These are phyloP conservation scores for Rhytidiadelphus loreus DNA, from an alignment of 225 moss, liverwort and hornwort species.

Conservation along the genomic window DNA sequence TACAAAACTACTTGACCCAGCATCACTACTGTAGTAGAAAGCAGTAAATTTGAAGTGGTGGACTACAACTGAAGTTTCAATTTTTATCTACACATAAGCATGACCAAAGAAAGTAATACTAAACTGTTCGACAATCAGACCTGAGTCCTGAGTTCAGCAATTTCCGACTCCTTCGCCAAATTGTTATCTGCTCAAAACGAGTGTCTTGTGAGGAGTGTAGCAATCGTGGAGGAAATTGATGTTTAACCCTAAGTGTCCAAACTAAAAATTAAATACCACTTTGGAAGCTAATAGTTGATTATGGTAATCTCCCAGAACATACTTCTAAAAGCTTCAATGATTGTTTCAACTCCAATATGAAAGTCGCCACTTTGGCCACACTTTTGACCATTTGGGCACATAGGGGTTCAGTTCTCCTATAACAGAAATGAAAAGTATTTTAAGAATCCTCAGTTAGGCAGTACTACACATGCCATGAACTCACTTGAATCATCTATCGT, in stretches of 20 bases:
- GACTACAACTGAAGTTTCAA: not conserved
- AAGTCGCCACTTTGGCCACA: not conserved
- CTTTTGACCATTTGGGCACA: not conserved
- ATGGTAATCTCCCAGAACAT: not conserved
- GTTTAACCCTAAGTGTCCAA: not conserved
- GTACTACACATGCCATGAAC: slow-evolving; percentile 1
- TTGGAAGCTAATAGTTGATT: not conserved
- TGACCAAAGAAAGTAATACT: slow-evolving; percentile 34
- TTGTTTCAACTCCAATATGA: not conserved
- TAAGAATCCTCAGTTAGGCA: not conserved
- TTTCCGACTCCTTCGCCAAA: slow-evolving; percentile 80
- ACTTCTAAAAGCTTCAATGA: not conserved
- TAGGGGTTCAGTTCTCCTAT: not conserved
- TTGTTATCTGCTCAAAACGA: slow-evolving; percentile 56
- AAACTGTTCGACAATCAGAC: slow-evolving; percentile 28
- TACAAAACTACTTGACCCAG: not conserved
- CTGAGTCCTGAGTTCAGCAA: slow-evolving; percentile 93
- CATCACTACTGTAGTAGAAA: not conserved
- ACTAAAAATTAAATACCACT: not conserved
- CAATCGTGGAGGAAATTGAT: not conserved
- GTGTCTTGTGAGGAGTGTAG: not conserved
- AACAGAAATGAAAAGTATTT: not conserved
- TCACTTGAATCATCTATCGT: slow-evolving; percentile 88
- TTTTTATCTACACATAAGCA: not conserved
- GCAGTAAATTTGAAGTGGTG: not conserved